Base-by-base conservation (phyloP, 129 eudicot genomes). In the Logfia minima region DNA sequence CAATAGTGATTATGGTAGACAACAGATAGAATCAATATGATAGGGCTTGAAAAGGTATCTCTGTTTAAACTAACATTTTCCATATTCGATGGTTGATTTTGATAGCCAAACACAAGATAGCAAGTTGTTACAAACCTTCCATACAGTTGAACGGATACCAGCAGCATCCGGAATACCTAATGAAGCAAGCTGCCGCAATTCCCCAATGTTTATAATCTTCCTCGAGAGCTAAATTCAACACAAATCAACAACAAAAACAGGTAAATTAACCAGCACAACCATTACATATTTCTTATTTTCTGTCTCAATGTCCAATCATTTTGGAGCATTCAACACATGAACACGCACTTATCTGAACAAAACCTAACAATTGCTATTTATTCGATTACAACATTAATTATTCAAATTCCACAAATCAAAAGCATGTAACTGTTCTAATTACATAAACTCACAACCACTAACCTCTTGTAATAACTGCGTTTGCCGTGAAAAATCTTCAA, bases 141-240 rank as follows among this genome's bases (percentile, higher is more conserved):
- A 95, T 22, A 90, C 93, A 2, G 88, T 83, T 11, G 96, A 83
- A 41, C 97, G 92, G 68, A 95, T 84, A 59, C 94, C 92, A 64
- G 94, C 85, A 74, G 87, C 89, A 81, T 95, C 99, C 18, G 99
- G 97, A 58, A 89, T 84, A 62, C 99, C 96, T 79, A 86, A 84
- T 1, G 94, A 88, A 6, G 95, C 90, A 21, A 95, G 87, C 72
- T 89, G 88, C 81, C 97, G 87, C 61, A 95, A 51, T 80, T 95
- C 99, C 77, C 87, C 87, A 82, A 92, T 83, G 72, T 88, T 89
- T 78, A 95, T 76, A 60, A 89, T 83, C 92, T 92, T 91, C 87
- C 90, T 89, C 9, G 99, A 89, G 37, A 95, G 76, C 99, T 93
- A 64, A 61, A 66, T 28, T 63, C 13, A 17, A 73, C 69, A 74